Evolutionary conservation across 2,329 filamentous ascomycete species (phyloP).

Genomic region (Claviceps digitariae): DNA sequence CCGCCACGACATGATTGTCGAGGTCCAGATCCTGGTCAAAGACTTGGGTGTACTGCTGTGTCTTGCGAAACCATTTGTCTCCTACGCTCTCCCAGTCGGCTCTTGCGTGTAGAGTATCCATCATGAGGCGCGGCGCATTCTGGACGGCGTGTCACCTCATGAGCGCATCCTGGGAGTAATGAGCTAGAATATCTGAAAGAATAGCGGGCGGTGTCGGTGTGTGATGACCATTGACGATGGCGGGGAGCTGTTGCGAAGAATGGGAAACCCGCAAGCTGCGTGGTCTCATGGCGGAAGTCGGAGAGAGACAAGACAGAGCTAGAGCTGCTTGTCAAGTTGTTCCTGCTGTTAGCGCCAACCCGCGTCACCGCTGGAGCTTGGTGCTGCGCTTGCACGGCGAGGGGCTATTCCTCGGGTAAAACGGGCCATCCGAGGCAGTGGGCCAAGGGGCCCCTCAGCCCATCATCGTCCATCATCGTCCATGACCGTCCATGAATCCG

Average conservation of each 20-base stretch:
- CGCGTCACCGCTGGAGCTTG: not conserved
- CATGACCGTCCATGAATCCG: not conserved
- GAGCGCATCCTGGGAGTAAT: not conserved
- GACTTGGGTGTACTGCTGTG: constrained; percentile 80
- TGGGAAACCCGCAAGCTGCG: not conserved
- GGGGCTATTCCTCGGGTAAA: constrained; percentile 21
- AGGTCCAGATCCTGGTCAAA: constrained; percentile 91
- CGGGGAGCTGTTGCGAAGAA: not conserved
- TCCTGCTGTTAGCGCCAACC: not conserved
- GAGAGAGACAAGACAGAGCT: not conserved
- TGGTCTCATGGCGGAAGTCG: not conserved
- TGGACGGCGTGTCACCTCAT: not conserved
- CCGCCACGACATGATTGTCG: constrained; percentile 83
- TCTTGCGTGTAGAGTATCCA: constrained; percentile 53
- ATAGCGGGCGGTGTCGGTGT: not conserved
- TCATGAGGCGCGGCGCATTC: constrained; percentile 16
- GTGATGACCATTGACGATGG: not conserved
- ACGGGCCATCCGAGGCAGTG: not conserved
- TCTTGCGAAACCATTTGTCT: constrained; percentile 89
- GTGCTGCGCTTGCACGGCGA: constrained; percentile 1
- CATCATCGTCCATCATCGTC: not conserved
- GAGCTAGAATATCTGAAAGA: not conserved
- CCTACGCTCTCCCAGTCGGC: constrained; percentile 91
- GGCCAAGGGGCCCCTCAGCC: not conserved
- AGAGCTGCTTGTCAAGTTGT: not conserved